Conservation (phyloP, 108 stramenopile species). For the Bacterosira constricta region DNA sequence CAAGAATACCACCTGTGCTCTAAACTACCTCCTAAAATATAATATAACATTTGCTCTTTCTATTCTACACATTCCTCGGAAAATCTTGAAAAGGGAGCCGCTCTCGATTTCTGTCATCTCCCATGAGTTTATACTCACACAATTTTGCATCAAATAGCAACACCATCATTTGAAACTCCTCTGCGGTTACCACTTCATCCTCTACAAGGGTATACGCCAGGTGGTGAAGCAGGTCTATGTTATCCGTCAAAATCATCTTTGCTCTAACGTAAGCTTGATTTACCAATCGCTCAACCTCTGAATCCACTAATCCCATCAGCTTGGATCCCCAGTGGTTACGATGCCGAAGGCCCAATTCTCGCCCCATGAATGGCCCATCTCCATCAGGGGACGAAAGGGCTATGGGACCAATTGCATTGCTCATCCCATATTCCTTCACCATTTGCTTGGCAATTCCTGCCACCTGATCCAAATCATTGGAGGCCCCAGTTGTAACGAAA, state of each 20-base stretch:
- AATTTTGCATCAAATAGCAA: slow-evolving; percentile 80
- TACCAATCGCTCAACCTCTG: slow-evolving; percentile 94
- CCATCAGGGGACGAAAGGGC: slow-evolving; percentile 68
- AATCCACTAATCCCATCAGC: slow-evolving; percentile 74
- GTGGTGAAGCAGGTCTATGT: slow-evolving; percentile 83
- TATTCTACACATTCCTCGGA: slow-evolving; percentile 57
- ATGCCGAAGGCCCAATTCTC: slow-evolving; percentile 60
- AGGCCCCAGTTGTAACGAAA: slow-evolving; percentile 95
- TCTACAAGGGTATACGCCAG: slow-evolving; percentile 83
- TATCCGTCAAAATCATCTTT: slow-evolving; percentile 86
- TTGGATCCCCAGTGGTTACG: slow-evolving; percentile 81
- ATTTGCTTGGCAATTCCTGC: slow-evolving; percentile 93
- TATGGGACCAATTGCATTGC: slow-evolving; percentile 88
- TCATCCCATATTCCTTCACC: slow-evolving; percentile 98
- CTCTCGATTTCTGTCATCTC: slow-evolving; percentile 71
- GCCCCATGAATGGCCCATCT: slow-evolving; percentile 81
- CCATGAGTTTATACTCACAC: slow-evolving; percentile 75
- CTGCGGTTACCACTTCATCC: slow-evolving; percentile 91
- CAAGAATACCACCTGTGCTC: not conserved
- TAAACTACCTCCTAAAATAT: not conserved
- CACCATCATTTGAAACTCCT: slow-evolving; percentile 94
- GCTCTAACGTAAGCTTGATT: slow-evolving; percentile 89
- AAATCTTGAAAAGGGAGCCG: slow-evolving; percentile 81
- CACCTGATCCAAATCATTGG: slow-evolving; percentile 96
- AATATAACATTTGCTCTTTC: not conserved